Conservation (phyloP, 495 filamentous ascomycete species). For the Xylaria scruposa region DNA sequence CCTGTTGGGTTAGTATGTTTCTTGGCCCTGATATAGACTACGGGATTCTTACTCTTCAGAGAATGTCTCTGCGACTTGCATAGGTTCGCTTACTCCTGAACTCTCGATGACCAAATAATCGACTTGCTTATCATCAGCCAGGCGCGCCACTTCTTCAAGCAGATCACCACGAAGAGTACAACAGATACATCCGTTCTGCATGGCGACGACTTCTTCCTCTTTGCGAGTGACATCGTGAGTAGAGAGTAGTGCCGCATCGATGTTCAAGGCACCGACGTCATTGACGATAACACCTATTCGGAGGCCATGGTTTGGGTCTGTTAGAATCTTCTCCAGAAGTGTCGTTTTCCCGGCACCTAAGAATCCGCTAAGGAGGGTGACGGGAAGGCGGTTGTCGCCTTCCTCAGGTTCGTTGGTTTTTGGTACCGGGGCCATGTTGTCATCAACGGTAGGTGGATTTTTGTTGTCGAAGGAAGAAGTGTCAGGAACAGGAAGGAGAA, state of each 20-base stretch:
- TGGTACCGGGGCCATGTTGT: neutral
- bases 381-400: conserved; percentile 33
- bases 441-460: neutral
- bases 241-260: conserved; percentile 62
- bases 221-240: conserved; percentile 53
- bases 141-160: conserved; percentile 57
- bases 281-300: conserved; percentile 65
- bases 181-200: conserved; percentile 70
- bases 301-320: conserved; percentile 57
- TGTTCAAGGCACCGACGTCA: conserved; percentile 63
- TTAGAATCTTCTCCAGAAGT: conserved; percentile 61
- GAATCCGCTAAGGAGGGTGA: conserved; percentile 41
- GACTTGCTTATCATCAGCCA: conserved; percentile 56
- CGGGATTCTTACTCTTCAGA: conserved; percentile 54
- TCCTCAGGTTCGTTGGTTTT: neutral
- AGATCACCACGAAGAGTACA: conserved; percentile 66
- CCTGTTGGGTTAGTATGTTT: conserved; percentile 33
- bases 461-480: neutral
- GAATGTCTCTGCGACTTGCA: conserved; percentile 69
- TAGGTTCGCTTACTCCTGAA: conserved; percentile 66
- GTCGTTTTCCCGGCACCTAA: conserved; percentile 63
- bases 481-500: neutral
- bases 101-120: conserved; percentile 68
- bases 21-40: conserved; percentile 35
- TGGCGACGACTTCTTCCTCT: conserved; percentile 63